phyloP scores from a whole-genome alignment of 1,284 basidiomycete genomes.

The Puccinia coronata region DNA sequence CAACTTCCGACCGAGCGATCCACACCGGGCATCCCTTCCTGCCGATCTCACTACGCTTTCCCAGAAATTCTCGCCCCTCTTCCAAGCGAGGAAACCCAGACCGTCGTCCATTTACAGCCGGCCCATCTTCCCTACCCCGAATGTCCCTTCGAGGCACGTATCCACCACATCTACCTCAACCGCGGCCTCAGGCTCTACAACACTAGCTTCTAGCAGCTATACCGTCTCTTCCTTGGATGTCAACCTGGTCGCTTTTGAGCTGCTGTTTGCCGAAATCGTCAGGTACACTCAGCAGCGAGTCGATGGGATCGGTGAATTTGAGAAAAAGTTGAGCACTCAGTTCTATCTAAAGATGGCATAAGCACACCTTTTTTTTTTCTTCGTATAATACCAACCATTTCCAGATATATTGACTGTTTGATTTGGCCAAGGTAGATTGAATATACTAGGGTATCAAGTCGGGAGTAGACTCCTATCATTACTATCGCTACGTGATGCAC shows the following conservation, averaged over 20 bases:
- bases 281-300: slow-evolving; percentile 94
- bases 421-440: slow-evolving; percentile 61
- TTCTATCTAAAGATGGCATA: slow-evolving; percentile 30
- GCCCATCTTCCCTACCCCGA: slow-evolving; percentile 13
- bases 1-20: slow-evolving; percentile 19
- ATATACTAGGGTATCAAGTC: slow-evolving; percentile 84
- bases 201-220: slow-evolving; percentile 4
- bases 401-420: slow-evolving; percentile 60
- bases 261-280: slow-evolving; percentile 85
- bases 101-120: slow-evolving; percentile 16
- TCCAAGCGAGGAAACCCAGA: slow-evolving; percentile 8
- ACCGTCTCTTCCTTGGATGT: slow-evolving; percentile 60
- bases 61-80: slow-evolving; percentile 17
- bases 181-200: slow-evolving; percentile 2
- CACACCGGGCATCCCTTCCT: slow-evolving; percentile 7
- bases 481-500: slow-evolving; percentile 54
- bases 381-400: background rate
- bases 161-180: slow-evolving; percentile 18
- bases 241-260: slow-evolving; percentile 76
- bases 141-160: slow-evolving; percentile 5
- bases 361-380: background rate
- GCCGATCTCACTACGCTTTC: slow-evolving; percentile 14
- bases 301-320: slow-evolving; percentile 88
- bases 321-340: slow-evolving; percentile 66
- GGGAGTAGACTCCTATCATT: slow-evolving; percentile 76